These are phyloP conservation scores for Fusarium anguioides DNA, from an alignment of 2,329 filamentous ascomycete genomes.

Conservation along the genomic window DNA sequence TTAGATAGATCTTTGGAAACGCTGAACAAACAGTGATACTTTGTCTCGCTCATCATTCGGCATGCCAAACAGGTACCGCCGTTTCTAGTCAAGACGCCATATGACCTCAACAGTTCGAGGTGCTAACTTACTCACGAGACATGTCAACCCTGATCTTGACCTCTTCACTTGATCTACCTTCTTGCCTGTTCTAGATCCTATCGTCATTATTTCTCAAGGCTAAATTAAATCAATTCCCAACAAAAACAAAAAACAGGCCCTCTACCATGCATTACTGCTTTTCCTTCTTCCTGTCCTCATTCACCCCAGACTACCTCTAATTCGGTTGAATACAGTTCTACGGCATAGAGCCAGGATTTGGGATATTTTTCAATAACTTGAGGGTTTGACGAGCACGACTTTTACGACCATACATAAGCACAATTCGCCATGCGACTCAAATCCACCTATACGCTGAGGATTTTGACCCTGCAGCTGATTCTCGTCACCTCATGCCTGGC, in stretches of 20 bases:
- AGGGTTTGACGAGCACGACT: neutral
- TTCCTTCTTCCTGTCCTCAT: neutral
- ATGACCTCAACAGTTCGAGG: slow-evolving; percentile 42
- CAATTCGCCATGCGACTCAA: slow-evolving; percentile 23
- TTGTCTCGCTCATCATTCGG: slow-evolving; percentile 9
- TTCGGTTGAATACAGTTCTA: neutral
- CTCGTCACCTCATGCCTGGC: slow-evolving; percentile 27
- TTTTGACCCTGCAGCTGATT: slow-evolving; percentile 36
- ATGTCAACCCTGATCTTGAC: slow-evolving; percentile 31
- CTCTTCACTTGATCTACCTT: slow-evolving; percentile 34
- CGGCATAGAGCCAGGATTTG: neutral
- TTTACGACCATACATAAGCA: neutral
- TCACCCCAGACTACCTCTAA: slow-evolving; percentile 2
- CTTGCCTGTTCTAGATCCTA: neutral
- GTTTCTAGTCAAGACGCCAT: slow-evolving; percentile 13
- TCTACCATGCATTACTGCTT: slow-evolving; percentile 4
- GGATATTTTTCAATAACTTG: neutral
- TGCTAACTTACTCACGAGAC: slow-evolving; percentile 38
- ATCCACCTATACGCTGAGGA: neutral
- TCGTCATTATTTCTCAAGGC: slow-evolving; percentile 5
- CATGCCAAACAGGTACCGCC: slow-evolving; percentile 14
- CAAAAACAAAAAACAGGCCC: slow-evolving; percentile 4
- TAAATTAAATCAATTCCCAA: slow-evolving; percentile 4
- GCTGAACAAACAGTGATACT: slow-evolving; percentile 6
- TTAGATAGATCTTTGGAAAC: neutral